Base-by-base conservation (phyloP, 139 green algal genomes). In the Auxenochlorella protothecoides region DNA sequence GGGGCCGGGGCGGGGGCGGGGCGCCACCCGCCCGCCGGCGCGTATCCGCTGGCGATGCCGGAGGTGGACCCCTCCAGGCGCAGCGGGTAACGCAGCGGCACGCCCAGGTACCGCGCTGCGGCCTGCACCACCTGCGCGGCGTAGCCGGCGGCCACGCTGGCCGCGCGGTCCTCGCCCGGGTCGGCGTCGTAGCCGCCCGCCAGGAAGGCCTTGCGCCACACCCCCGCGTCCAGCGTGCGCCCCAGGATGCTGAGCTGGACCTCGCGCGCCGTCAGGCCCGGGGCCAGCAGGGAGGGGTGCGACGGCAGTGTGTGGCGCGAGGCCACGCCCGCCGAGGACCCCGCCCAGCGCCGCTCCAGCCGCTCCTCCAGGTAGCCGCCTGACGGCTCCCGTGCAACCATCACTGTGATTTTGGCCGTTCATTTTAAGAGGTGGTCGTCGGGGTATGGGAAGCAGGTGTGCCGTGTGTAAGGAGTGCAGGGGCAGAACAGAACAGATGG, bases 81-180 rank as follows among this genome's bases (percentile, higher is more conserved):
- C 7, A 93, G 63, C 4, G 88, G 87, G 74, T 89, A 93, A 9
- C 88, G 72, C 44, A 92, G 80, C 8, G 82, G 85, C 10, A 93
- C 79, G 11, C 78, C 84, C 4, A 92, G 71, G 78, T 92, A 92
- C 0, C 54, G 8, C 13, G 80, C 69, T 7, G 86, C 68, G 16
- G 78, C 70, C 13, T 85, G 61, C n/a, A 89, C 73, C 15, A 89
- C 52, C 14, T 86, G 78, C 0, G 87, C 85, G 13, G 88, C 77
- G 61, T 92, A 89, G 0, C 88, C 87, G 14, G 91, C 80, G 5
- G 73, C 77, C 54, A 79, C 68, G 55, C 44, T 69, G 0, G 80
- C 79, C 12, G 83, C 83, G 63, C 76, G 74, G 51, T 82, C 72
- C 65, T 78, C 65, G 11, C 5, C 61, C 6, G 60, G 5, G 59